Base-by-base conservation (phyloP, 441 rosid genomes). In the Bruguiera hainesii region DNA sequence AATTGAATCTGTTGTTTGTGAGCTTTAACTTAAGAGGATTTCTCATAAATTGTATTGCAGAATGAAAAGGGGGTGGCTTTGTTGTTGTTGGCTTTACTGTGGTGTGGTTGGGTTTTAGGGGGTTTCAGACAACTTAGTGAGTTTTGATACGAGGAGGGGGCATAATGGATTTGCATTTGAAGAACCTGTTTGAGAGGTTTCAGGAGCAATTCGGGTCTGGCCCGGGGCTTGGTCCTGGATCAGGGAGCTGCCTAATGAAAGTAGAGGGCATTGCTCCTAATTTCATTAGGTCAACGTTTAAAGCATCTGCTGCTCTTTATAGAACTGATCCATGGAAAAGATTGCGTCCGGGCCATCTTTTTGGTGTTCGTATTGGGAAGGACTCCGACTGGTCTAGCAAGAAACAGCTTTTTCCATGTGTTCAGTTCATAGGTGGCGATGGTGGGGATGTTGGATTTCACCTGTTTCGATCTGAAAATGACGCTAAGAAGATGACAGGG, bases 181-280 rank as follows among this genome's bases (percentile, higher is more conserved):
- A 89, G 85, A 84, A 71, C 56, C 69, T 87, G 56, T 84, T 85
- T 68, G 87, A 68, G 79, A 85, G 96, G 76, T 79, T 84, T 72
- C 83, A 85, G 35, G 88, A 87, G 65, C 96, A 87, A 61, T 87
- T 89, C 65, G 89, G 96, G 11, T 81, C 93, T 68, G 93, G 96
- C 79, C 88, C 89, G 0, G 92, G 92, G 37, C 92, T 87, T 25
- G 92, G 92, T 71, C 89, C 92, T n/a, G 95, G 95, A 74, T 89
- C 92, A 5, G 90, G 89, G 50, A 70, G 83, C 16, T 81, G 86
- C 61, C 68, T 89, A 37, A 82, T 82, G 89, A 85, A 80, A 60
- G 81, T 85, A 9, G 90, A 84, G 49, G 90, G 85, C 66, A 76
- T 85, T 74, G 64, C 83, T 72, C 78, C 87, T 70, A 89, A 72